Percentiles rank a stretch among this genome's conserved stretches.
phyloP scores from a whole-genome alignment of 139 green algal genomes.

The Chlorella sp. region DNA sequence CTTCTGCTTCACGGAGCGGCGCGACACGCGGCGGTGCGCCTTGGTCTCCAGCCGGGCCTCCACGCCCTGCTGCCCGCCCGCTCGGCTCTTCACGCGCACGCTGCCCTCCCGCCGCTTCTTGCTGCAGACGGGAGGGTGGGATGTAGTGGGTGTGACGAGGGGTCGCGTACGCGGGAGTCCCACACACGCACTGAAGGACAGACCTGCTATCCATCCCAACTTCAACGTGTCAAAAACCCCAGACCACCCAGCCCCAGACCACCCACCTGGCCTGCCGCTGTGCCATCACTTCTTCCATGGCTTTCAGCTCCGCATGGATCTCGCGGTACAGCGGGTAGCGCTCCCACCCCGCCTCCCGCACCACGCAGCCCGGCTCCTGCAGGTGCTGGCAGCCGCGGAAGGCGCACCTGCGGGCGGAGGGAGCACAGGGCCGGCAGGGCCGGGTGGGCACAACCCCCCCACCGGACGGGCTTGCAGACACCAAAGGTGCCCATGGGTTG shows the following conservation, averaged over 20 bases:
- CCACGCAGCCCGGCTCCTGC: slow-evolving; percentile 84
- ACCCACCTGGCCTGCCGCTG: slow-evolving; percentile 26
- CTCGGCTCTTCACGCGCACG: slow-evolving; percentile 60
- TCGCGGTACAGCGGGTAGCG: slow-evolving; percentile 82
- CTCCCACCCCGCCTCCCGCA: slow-evolving; percentile 67
- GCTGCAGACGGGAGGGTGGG: not conserved
- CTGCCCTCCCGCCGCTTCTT: slow-evolving; percentile 71
- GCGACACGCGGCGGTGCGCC: slow-evolving; percentile 64
- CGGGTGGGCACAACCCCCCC: not conserved
- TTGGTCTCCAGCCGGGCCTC: slow-evolving; percentile 83
- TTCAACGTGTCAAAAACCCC: not conserved
- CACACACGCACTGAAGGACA: too few species aligned
- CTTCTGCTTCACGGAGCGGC: slow-evolving; percentile 50
- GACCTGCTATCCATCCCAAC: too few species aligned
- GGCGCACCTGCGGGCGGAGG: slow-evolving; percentile 54
- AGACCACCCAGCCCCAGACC: not conserved
- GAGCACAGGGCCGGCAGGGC: not conserved
- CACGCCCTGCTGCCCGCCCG: slow-evolving; percentile 64
- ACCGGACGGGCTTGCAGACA: too few species aligned
- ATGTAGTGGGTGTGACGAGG: too few species aligned
- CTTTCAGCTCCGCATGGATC: slow-evolving; percentile 69
- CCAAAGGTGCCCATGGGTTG: too few species aligned
- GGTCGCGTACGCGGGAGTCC: too few species aligned
- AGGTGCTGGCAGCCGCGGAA: slow-evolving; percentile 93
- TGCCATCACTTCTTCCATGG: slow-evolving; percentile 51